phyloP scores from a whole-genome alignment of 768 basidiomycete genomes.

The Agrocybe chaxingu region DNA sequence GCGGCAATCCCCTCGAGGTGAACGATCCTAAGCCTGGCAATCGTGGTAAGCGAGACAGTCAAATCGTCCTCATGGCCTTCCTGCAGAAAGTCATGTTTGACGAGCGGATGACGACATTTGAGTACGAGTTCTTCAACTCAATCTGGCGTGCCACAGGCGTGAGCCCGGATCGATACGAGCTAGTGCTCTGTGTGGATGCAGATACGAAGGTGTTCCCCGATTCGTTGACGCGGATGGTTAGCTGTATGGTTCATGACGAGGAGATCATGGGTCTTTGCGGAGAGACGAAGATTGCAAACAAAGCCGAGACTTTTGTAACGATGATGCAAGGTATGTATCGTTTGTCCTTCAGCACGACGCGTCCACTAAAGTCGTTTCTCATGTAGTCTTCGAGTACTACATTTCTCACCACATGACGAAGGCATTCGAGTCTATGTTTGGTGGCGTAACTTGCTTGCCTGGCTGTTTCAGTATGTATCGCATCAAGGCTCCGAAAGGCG shows the following conservation, averaged over 20 bases:
- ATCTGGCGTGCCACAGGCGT: constrained; percentile 95
- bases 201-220: constrained; percentile 99
- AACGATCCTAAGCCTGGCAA: constrained; percentile 94
- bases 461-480: constrained; percentile 99
- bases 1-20: constrained; percentile 89
- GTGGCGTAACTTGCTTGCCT: constrained; percentile 98
- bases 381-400: constrained; percentile 96
- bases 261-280: constrained; percentile 99
- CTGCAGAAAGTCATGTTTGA: constrained; percentile 99
- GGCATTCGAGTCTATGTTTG: constrained; percentile 99
- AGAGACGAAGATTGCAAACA: constrained; percentile 99
- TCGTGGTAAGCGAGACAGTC: constrained; percentile 97
- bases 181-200: constrained; percentile 94
- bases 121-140: constrained; percentile 99
- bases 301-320: constrained; percentile 96
- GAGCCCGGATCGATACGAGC: constrained; percentile 92
- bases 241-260: constrained; percentile 94
- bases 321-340: constrained; percentile 93
- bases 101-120: constrained; percentile 99
- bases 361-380: constrained; percentile 12
- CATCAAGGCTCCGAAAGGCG: constrained; percentile 98
- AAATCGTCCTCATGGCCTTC: constrained; percentile 97
- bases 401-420: constrained; percentile 99
- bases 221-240: constrained; percentile 91
- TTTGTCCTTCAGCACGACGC: not conserved